Evolutionary conservation across 1,139 yeast species (phyloP).

Genomic region (Debaryomycetaceae sp.): DNA sequence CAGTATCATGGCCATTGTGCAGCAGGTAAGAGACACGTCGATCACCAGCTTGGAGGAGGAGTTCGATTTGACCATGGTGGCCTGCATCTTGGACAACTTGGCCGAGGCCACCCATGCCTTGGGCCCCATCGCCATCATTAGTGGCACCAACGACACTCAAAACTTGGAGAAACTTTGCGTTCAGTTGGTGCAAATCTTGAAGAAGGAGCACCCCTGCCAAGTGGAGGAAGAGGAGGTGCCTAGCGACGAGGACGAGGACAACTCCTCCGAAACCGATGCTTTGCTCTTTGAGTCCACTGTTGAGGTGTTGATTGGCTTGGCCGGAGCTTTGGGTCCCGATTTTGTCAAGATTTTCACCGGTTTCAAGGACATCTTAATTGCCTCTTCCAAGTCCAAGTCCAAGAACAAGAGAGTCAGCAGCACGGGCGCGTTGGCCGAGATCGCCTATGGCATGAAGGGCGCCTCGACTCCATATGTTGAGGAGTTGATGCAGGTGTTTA

Average conservation of each 20-base stretch:
- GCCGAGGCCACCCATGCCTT: constrained; percentile 66
- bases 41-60: constrained; percentile 67
- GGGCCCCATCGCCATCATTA: constrained; percentile 72
- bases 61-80: constrained; percentile 78
- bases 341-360: constrained; percentile 69
- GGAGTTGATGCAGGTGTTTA: constrained; percentile 67
- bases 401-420: constrained; percentile 77
- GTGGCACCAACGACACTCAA: constrained; percentile 51
- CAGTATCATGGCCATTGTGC: constrained; percentile 55
- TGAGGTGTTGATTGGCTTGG: constrained; percentile 76
- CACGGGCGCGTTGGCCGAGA: constrained; percentile 88
- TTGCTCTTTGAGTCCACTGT: constrained; percentile 79
- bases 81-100: constrained; percentile 70
- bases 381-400: constrained; percentile 60
- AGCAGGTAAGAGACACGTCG: constrained; percentile 63
- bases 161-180: constrained; percentile 64
- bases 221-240: constrained; percentile 46
- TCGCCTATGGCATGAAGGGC: constrained; percentile 69
- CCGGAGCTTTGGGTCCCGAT: constrained; percentile 70
- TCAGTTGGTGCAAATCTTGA: constrained; percentile 66
- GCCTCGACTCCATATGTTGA: constrained; percentile 58
- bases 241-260: constrained; percentile 57
- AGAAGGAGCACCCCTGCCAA: constrained; percentile 83
- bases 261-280: constrained; percentile 84
- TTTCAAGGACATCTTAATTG: constrained; percentile 63